phyloP scores from a whole-genome alignment of 306 rosid species.

The Cyamopsis tetragonoloba region DNA sequence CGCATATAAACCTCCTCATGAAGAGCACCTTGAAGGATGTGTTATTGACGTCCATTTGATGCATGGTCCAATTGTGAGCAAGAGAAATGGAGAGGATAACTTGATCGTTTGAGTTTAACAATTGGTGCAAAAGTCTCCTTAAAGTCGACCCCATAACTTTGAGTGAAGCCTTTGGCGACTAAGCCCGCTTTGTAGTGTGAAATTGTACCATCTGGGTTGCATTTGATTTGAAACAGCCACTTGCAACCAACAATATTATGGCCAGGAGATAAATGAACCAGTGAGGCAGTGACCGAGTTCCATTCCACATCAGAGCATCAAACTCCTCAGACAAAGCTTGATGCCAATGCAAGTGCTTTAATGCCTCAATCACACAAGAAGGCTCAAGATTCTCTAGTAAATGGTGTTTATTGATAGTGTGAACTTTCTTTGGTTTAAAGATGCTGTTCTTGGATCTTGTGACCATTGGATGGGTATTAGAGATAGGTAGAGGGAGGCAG shows the following conservation, averaged over 20 bases:
- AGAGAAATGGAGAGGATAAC: neutral
- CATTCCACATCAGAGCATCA: neutral
- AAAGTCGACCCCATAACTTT: neutral
- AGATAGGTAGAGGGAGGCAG: too few species aligned
- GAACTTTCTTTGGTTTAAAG: neutral
- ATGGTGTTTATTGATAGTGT: neutral
- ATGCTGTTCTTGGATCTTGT: neutral
- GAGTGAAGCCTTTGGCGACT: neutral
- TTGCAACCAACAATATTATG: neutral
- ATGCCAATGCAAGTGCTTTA: neutral
- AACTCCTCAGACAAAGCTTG: neutral
- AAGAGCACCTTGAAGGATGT: neutral
- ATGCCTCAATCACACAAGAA: neutral
- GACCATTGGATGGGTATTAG: neutral
- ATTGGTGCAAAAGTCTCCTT: neutral
- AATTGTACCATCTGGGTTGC: neutral
- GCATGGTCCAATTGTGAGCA: neutral
- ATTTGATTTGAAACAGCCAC: neutral
- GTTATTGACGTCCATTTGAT: neutral
- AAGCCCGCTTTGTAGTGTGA: neutral
- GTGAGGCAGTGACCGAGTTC: neutral
- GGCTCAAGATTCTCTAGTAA: neutral
- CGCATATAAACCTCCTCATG: neutral
- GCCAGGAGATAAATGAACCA: too few species aligned
- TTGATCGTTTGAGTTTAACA: neutral